Evolutionary conservation across 2,329 filamentous ascomycete genomes (phyloP), one percentile per base, ranked within the genome.

Genomic region (Trichoderma breve): DNA sequence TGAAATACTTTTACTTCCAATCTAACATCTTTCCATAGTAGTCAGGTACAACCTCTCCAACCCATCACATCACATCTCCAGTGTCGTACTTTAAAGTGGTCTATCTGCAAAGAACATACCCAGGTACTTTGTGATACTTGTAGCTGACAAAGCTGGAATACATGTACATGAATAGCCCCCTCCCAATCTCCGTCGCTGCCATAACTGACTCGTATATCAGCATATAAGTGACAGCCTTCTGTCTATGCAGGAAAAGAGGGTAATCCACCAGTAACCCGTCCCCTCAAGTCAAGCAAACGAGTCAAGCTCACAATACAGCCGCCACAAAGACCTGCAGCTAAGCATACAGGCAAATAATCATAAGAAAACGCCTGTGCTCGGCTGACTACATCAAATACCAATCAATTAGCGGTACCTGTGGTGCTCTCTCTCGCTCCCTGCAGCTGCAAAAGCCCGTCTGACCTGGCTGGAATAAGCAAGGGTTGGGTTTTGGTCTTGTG

Each of bases 401-500:
- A 66, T 65, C 43, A 65, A 39, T 53, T 36, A 28, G 30, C 36
- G 30, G 47, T 53, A 24, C 47, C 47, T 53, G 47, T 53, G 21
- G 47, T 24, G n/a, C 39, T 53, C 21, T 53, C 47, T 34, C 14
- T n/a, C 15, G 24, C 70, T 72, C 70, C 47, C 58, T 70, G 71
- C 72, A 74, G 69, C 74, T 72, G 74, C 73, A 73, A 39, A 58
- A 72, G 73, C 61, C 71, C 71, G 69, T 74, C 73, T 74, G 73
- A 74, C 71, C 66, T 73, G 69, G 57, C 70, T 34, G 62, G 39
- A 67, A 71, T 47, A 62, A 74, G 64, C 61, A 66, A 71, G 67
- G 57, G 70, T 67, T 34, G 63, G 26, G 53, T 24, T 32, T 61
- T 39, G 32, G 53, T 65, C 61, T 43, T 69, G 60, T 72, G 72